Conservation (phyloP, 2,329 filamentous ascomycete genomes). For the Botryotinia globosa region DNA sequence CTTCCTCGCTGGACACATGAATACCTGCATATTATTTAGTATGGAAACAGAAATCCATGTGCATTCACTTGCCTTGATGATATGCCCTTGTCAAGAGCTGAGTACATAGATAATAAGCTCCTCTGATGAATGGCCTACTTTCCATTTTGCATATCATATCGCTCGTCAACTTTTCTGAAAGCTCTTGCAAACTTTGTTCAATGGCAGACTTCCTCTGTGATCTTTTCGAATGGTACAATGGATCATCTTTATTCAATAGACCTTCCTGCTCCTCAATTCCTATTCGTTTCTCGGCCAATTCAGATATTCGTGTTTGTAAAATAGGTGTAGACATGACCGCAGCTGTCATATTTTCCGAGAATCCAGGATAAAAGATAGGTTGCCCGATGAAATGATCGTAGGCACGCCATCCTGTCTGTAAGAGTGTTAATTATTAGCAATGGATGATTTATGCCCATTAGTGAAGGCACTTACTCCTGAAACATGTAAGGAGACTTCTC, state of each 20-base stretch:
- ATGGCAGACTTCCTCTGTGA: conserved; percentile 61
- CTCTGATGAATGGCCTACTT: conserved; percentile 85
- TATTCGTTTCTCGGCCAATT: conserved; percentile 73
- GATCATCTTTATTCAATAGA: conserved; percentile 55
- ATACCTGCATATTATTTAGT: conserved; percentile 51
- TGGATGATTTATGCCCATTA: background rate
- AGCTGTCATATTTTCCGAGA: conserved; percentile 83
- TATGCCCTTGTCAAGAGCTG: conserved; percentile 91
- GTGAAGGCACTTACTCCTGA: conserved; percentile 53
- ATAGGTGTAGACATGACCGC: conserved; percentile 73
- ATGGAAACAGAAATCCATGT: background rate
- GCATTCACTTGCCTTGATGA: conserved; percentile 65
- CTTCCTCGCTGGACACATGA: conserved; percentile 92
- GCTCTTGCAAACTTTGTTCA: conserved; percentile 69
- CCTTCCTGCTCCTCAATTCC: conserved; percentile 75
- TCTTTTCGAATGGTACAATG: conserved; percentile 52
- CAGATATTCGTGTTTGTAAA: conserved; percentile 68
- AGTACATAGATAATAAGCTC: conserved; percentile 85
- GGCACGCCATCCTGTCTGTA: conserved; percentile 77
- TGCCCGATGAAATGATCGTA: conserved; percentile 91
- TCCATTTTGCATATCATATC: conserved; percentile 99
- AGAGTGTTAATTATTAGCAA: background rate
- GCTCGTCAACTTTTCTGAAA: conserved; percentile 83
- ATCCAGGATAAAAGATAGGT: conserved; percentile 89
- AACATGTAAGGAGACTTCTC: conserved; percentile 89